These are phyloP conservation scores for Colletotrichum sp. DNA, from an alignment of 2,329 filamentous ascomycete species.

Conservation along the genomic window DNA sequence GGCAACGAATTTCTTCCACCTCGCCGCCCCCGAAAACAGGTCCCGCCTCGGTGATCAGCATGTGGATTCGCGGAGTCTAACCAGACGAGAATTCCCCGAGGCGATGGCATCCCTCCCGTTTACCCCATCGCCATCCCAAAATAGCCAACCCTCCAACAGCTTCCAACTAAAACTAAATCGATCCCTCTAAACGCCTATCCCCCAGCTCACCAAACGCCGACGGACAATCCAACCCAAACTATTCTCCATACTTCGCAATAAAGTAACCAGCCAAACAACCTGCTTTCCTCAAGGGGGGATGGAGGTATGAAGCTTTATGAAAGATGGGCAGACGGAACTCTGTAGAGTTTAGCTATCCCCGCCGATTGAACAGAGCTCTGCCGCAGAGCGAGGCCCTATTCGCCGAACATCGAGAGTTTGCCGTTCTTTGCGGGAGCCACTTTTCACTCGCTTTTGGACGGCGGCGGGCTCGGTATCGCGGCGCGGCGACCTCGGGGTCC, in stretches of 20 bases:
- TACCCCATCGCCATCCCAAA: neutral
- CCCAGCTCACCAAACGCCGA: neutral
- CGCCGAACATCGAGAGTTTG: neutral
- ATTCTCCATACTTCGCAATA: neutral
- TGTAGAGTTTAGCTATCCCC: neutral
- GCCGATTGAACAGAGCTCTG: neutral
- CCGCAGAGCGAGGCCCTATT: neutral
- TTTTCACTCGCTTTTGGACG: neutral
- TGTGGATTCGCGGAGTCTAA: neutral
- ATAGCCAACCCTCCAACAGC: neutral
- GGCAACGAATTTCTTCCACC: neutral
- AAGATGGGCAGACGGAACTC: neutral
- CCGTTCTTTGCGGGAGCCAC: neutral
- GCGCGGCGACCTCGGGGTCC: neutral
- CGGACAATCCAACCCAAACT: neutral
- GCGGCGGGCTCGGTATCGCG: neutral
- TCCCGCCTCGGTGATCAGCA: neutral
- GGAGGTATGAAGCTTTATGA: neutral
- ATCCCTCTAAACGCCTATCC: neutral
- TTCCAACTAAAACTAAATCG: neutral
- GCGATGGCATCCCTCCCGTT: neutral
- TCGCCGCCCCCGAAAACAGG: no score
- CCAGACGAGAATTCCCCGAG: neutral
- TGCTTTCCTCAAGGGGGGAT: no score
- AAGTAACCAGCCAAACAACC: neutral